These are phyloP conservation scores for Leccinellum rugosiceps DNA, from an alignment of 768 basidiomycete genomes.

Conservation along the genomic window DNA sequence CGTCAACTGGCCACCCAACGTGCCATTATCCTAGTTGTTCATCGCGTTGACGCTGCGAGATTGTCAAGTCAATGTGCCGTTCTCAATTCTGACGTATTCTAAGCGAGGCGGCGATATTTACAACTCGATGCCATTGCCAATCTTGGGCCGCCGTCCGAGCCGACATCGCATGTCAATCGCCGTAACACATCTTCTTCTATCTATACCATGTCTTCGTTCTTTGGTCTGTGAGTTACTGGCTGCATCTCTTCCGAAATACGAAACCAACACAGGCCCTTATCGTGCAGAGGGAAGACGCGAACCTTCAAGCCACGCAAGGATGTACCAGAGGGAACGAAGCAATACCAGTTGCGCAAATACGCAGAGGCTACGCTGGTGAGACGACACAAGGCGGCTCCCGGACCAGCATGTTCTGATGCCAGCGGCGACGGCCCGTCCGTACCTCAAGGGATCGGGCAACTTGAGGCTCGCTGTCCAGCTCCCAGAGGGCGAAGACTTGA, in stretches of 20 bases:
- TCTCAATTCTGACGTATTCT: no score
- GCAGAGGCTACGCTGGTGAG: constrained; percentile 89
- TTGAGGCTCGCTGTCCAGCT: constrained; percentile 87
- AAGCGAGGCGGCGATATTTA: neutral
- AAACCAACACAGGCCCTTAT: constrained; percentile 11
- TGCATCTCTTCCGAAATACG: constrained; percentile 2
- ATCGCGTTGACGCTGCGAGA: neutral
- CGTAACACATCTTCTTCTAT: constrained; percentile 9
- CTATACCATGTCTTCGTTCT: constrained; percentile 76
- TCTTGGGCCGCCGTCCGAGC: constrained; percentile 7
- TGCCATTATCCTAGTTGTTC: neutral
- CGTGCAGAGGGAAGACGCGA: constrained; percentile 78
- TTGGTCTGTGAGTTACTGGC: constrained; percentile 63
- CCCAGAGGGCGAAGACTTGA: constrained; percentile 95
- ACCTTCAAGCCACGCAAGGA: constrained; percentile 97
- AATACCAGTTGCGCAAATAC: constrained; percentile 97
- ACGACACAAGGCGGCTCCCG: neutral
- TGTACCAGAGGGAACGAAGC: constrained; percentile 94
- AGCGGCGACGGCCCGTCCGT: neutral
- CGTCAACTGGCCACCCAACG: neutral
- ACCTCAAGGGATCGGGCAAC: constrained; percentile 86
- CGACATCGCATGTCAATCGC: constrained; percentile 2
- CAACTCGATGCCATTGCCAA: constrained; percentile 9
- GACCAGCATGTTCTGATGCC: constrained; percentile 11
- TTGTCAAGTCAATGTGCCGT: neutral